These are phyloP conservation scores for Kodamaea sagamina DNA, from an alignment of 805 yeast species.

Conservation along the genomic window DNA sequence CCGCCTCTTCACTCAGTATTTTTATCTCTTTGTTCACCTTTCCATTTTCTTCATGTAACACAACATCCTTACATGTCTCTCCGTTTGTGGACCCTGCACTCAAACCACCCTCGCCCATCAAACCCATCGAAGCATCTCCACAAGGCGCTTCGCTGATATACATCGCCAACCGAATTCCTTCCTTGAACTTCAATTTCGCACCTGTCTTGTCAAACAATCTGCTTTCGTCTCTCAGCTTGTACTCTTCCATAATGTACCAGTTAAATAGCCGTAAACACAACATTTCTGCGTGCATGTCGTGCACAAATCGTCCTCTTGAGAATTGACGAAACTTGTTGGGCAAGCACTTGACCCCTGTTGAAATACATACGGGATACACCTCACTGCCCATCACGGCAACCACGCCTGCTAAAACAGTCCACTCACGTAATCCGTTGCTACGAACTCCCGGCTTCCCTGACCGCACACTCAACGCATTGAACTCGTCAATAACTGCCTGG, in stretches of 20 bases:
- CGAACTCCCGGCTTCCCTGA: constrained; percentile 61
- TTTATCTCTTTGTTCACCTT: no score
- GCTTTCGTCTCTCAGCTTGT: constrained; percentile 16
- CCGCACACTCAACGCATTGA: constrained; percentile 29
- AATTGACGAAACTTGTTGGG: constrained; percentile 53
- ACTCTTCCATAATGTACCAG: constrained; percentile 53
- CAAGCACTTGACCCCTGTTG: constrained; percentile 82
- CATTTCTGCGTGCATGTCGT: constrained; percentile 91
- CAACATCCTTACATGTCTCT: no score
- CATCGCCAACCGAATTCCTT: constrained; percentile 51
- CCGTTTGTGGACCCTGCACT: no score
- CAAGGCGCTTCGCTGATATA: constrained; percentile 82
- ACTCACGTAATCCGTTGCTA: constrained; percentile 69
- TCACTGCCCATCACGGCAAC: constrained; percentile 44
- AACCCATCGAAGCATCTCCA: constrained; percentile 80
- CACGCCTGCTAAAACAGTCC: constrained; percentile 82
- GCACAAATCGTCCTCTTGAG: constrained; percentile 64
- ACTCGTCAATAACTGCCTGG: constrained; percentile 26
- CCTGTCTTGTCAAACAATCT: constrained; percentile 1
- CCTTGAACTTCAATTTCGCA: constrained; percentile 32
- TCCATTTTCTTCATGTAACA: no score
- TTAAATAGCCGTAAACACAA: constrained; percentile 73
- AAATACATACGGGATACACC: constrained; percentile 47
- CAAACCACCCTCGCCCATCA: constrained; percentile 19
- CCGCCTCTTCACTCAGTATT: constrained; percentile 12